phyloP scores from a whole-genome alignment of 352 stramenopile species.

The Heterotrichella gracilis region DNA sequence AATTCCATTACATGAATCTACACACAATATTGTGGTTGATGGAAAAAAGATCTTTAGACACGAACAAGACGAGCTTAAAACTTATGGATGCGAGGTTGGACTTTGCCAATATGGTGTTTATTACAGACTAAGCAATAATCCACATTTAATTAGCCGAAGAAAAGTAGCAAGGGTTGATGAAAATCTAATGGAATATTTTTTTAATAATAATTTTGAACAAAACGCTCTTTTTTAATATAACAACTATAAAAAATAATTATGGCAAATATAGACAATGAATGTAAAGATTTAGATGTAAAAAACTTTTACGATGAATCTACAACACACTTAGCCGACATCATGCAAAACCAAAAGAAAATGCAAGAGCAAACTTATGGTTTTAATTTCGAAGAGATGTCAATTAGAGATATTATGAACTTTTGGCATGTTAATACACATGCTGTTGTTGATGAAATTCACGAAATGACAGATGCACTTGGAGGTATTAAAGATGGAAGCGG shows the following conservation, averaged over 20 bases:
- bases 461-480: not conserved
- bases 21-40: too few relatives aligned
- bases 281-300: not conserved
- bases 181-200: too few relatives aligned
- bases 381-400: not conserved
- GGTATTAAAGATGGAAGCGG: not conserved
- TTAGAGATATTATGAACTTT: not conserved
- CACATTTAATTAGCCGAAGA: too few relatives aligned
- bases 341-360: not conserved
- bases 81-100: too few relatives aligned
- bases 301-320: not conserved
- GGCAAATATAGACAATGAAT: not conserved
- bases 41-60: too few relatives aligned
- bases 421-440: not conserved
- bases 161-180: too few relatives aligned
- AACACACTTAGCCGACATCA: not conserved
- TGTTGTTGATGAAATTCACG: not conserved
- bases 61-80: too few relatives aligned
- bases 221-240: slow-evolving; percentile 9
- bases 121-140: too few relatives aligned
- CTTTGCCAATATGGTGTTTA: too few relatives aligned
- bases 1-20: too few relatives aligned
- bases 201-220: too few relatives aligned
- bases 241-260: not conserved
- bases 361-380: not conserved